Evolutionary conservation across 768 basidiomycete species (phyloP), one percentile per base, ranked within the genome.

Genomic region (Calocybe cyanea): DNA sequence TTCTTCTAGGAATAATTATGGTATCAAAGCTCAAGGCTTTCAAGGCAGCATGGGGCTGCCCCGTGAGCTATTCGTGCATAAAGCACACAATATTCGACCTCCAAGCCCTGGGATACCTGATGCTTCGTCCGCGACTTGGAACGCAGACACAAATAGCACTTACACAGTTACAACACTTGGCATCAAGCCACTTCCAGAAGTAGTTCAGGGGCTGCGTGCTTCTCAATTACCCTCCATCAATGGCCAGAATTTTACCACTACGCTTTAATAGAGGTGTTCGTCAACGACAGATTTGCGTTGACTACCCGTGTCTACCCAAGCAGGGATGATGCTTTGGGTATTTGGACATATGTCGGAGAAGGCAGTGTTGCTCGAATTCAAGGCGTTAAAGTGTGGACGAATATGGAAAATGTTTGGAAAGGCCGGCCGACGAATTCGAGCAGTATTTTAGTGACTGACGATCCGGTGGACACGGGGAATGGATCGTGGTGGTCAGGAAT

Each of bases 11-110:
- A 41, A 41, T 17, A 20, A 32, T 17, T 41, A 31, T 15, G 40
- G 25, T n/a, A 41, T 41, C 28, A 41, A 41, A 23, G 40, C 40
- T 10, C 28, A 41, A 19, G 40, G 40, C 40, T 41, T 41, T 25
- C 40, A 41, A 14, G 40, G 40, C 30, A 41, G 40, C 14, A 41
- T 41, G 40, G 40, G 28, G 13, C 4, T 41, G 6, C 40, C 40
- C 4, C 40, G 40, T 4, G 25, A 41, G 13, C 13, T 41, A 5
- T 41, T 41, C 28, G 40, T 41, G 18, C 40, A 41, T 17, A 30
- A 30, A 18, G n/a, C n/a, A 18, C 30, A 17, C 40, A 41, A 32
- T 10, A 28, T 41, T 10, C 15, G 25, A 17, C 30, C 40, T 2
- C 40, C 28, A 9, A 18, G 6, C 13, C 6, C 7, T 15, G 40